Conservation (phyloP, 257 asterid genomes). For the Perilla frutescens region DNA sequence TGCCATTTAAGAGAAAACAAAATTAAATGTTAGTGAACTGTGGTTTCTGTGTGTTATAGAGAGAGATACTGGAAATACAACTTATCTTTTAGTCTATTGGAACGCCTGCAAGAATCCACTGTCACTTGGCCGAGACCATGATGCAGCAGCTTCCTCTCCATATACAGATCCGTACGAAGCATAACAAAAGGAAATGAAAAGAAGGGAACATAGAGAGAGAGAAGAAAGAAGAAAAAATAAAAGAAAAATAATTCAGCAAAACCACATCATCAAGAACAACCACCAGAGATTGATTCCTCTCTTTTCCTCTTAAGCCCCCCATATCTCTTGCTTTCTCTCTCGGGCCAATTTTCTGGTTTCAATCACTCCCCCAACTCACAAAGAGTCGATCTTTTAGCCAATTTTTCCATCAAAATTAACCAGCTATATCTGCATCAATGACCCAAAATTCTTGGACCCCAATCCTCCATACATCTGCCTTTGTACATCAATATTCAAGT, state of each 20-base stretch:
- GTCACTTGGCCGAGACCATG: too few relatives aligned
- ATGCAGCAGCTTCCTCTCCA: too few relatives aligned
- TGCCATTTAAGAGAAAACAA: too few relatives aligned
- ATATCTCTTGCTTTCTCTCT: conserved; percentile 5
- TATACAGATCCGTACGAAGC: too few relatives aligned
- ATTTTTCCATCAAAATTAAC: conserved; percentile 28
- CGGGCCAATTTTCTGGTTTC: conserved; percentile 49
- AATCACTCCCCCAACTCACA: conserved; percentile 53
- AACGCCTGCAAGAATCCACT: too few relatives aligned
- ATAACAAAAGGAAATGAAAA: not conserved
- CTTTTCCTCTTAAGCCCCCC: conserved; percentile 34
- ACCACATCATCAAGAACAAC: conserved; percentile 42
- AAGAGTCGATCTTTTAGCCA: conserved; percentile 43
- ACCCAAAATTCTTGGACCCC: conserved; percentile 29
- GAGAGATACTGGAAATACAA: too few relatives aligned
- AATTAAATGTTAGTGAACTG: too few relatives aligned
- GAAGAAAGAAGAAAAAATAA: not conserved
- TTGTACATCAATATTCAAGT: conserved; percentile 7
- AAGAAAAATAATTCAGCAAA: not conserved
- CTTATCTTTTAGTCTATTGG: too few relatives aligned
- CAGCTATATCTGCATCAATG: conserved; percentile 38
- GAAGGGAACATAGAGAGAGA: not conserved
- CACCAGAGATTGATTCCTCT: conserved; percentile 40
- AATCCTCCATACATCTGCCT: conserved; percentile 23
- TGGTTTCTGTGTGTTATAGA: too few relatives aligned